Percentiles rank a stretch among this genome's conserved stretches.
Conservation (phyloP, 2,329 filamentous ascomycete species). For the Mollisia scopiformis region DNA sequence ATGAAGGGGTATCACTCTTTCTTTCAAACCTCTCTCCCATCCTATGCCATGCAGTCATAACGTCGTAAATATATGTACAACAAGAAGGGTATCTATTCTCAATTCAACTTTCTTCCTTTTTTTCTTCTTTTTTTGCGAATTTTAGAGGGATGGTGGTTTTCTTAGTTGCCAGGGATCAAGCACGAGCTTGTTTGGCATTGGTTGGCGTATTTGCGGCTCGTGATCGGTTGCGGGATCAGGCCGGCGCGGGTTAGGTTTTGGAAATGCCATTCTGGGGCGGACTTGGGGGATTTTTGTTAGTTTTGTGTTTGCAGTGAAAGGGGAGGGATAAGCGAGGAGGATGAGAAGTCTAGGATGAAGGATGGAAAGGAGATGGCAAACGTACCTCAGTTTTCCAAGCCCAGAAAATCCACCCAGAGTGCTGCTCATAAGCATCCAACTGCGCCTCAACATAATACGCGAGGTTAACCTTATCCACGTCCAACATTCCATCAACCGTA, state of each 20-base stretch:
- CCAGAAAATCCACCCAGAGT: conserved; percentile 45
- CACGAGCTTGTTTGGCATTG: conserved; percentile 34
- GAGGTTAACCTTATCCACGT: conserved; percentile 40
- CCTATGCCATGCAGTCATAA: conserved; percentile 8
- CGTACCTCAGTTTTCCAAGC: conserved; percentile 45
- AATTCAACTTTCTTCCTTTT: neutral
- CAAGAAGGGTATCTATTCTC: no score
- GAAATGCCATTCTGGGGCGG: conserved; percentile 45
- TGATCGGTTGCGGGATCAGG: conserved; percentile 42
- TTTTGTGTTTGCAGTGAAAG: no score
- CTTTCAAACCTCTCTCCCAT: neutral
- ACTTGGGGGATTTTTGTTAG: no score
- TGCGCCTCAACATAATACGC: conserved; percentile 47
- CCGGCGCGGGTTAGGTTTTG: conserved; percentile 42
- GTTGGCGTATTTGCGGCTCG: conserved; percentile 29
- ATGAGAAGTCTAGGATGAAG: no score
- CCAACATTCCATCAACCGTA: conserved; percentile 39
- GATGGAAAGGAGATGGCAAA: neutral
- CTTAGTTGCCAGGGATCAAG: conserved; percentile 32
- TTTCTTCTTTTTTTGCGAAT: neutral
- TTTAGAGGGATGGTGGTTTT: no score
- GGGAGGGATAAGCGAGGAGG: no score
- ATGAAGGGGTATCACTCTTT: conserved; percentile 19
- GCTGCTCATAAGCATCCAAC: conserved; percentile 45
- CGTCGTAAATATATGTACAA: no score